Conservation (phyloP, 1,284 basidiomycete species). For the Ceratobasidium sp. region DNA sequence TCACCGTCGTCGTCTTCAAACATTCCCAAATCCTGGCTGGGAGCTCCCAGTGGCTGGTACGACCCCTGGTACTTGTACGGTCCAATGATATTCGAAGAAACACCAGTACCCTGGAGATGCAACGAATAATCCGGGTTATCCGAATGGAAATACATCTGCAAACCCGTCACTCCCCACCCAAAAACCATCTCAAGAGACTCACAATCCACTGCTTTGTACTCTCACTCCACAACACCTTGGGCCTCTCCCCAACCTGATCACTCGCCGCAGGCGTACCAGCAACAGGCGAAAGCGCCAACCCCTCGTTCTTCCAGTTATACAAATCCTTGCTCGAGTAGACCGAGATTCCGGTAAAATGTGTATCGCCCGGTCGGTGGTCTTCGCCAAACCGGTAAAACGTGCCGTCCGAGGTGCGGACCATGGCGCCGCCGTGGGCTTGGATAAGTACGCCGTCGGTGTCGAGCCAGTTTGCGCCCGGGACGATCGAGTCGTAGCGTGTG, state of each 20-base stretch:
- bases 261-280: conserved; percentile 38
- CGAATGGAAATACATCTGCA: conserved; percentile 47
- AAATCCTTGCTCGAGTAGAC: conserved; percentile 51
- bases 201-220: conserved; percentile 40
- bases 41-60: conserved; percentile 43
- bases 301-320: conserved; percentile 50
- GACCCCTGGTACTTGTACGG: conserved; percentile 45
- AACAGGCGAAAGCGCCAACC: conserved; percentile 47
- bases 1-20: conserved; percentile 46
- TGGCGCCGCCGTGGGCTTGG: conserved; percentile 50
- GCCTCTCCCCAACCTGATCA: conserved; percentile 42
- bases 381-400: conserved; percentile 52
- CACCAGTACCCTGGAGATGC: conserved; percentile 43
- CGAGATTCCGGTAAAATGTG: conserved; percentile 47
- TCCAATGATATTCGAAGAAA: conserved; percentile 47
- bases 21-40: conserved; percentile 47
- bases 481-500: conserved; percentile 46
- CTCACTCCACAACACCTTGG: conserved; percentile 45
- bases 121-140: conserved; percentile 42
- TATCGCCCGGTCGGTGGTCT: conserved; percentile 37
- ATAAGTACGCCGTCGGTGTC: conserved; percentile 52
- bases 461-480: conserved; percentile 52
- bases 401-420: conserved; percentile 48
- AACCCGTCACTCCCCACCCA: neutral
- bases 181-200: conserved; percentile 33